These are phyloP conservation scores for Citrus sp. DNA, from an alignment of 345 rosid species.

Conservation along the genomic window DNA sequence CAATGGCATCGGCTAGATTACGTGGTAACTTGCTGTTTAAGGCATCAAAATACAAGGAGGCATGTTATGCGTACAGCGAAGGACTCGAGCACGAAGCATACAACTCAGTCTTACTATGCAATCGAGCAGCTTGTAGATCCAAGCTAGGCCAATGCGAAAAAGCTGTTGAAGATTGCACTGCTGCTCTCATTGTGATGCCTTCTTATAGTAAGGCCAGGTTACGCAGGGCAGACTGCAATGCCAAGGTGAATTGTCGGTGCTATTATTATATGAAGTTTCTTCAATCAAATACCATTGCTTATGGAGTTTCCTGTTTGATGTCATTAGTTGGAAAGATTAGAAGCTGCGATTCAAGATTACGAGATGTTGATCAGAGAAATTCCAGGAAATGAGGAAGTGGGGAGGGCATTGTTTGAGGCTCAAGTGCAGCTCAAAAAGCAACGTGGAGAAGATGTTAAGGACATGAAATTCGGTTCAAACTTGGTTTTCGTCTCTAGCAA, in stretches of 20 bases:
- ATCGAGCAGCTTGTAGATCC: slow-evolving; percentile 83
- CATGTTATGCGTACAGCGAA: slow-evolving; percentile 67
- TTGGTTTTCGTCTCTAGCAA: slow-evolving; percentile 40
- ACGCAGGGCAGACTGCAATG: slow-evolving; percentile 72
- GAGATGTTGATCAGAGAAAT: slow-evolving; percentile 64
- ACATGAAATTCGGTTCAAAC: slow-evolving; percentile 47
- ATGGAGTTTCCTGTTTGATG: neutral
- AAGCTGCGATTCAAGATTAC: slow-evolving; percentile 68
- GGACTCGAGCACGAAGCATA: slow-evolving; percentile 69
- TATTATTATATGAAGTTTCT: neutral
- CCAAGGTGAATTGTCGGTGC: slow-evolving; percentile 45
- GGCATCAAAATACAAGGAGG: slow-evolving; percentile 55
- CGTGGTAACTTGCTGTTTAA: slow-evolving; percentile 76
- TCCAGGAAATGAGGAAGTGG: slow-evolving; percentile 66
- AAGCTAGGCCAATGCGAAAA: slow-evolving; percentile 68
- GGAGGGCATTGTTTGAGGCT: slow-evolving; percentile 52
- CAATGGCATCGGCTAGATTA: slow-evolving; percentile 56
- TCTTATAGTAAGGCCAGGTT: slow-evolving; percentile 73
- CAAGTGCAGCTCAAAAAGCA: slow-evolving; percentile 45
- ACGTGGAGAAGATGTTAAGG: slow-evolving; percentile 40
- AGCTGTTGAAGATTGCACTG: slow-evolving; percentile 74
- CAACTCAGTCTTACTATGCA: slow-evolving; percentile 80
- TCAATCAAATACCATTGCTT: neutral
- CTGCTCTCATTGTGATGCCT: slow-evolving; percentile 64
- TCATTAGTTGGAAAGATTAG: slow-evolving; percentile 70